Conservation (phyloP, 164 flowering plant genomes). For the Magnolia officinalis region DNA sequence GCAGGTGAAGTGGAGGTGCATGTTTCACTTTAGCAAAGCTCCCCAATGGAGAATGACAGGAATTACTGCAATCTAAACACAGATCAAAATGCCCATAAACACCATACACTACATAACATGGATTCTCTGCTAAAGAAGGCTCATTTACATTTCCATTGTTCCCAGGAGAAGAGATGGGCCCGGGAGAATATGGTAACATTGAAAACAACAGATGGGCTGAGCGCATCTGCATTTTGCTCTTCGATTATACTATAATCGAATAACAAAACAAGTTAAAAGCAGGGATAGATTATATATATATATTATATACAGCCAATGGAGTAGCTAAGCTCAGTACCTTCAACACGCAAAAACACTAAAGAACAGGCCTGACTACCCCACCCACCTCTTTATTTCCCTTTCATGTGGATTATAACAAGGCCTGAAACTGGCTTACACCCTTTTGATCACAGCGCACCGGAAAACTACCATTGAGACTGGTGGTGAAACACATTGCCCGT, state of each 20-base stretch:
- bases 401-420: background rate
- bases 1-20: too few species aligned
- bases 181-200: background rate
- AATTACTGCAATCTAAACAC: too few species aligned
- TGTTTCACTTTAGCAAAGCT: too few species aligned
- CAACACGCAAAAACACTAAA: background rate
- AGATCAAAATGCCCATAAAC: too few species aligned
- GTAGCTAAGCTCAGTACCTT: background rate
- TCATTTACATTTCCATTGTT: background rate
- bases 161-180: background rate
- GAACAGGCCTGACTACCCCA: background rate
- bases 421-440: background rate
- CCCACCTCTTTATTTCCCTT: background rate
- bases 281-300: background rate
- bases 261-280: background rate
- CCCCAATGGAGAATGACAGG: too few species aligned
- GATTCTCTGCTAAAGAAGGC: background rate
- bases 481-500: conserved; percentile 67
- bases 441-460: background rate
- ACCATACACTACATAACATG: too few species aligned
- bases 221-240: background rate
- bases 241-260: background rate
- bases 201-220: background rate
- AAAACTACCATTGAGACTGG: conserved; percentile 7
- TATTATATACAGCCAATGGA: conserved; percentile 2